Evolutionary conservation across 2,329 filamentous ascomycete genomes (phyloP).

Genomic region (Saccharata proteae): DNA sequence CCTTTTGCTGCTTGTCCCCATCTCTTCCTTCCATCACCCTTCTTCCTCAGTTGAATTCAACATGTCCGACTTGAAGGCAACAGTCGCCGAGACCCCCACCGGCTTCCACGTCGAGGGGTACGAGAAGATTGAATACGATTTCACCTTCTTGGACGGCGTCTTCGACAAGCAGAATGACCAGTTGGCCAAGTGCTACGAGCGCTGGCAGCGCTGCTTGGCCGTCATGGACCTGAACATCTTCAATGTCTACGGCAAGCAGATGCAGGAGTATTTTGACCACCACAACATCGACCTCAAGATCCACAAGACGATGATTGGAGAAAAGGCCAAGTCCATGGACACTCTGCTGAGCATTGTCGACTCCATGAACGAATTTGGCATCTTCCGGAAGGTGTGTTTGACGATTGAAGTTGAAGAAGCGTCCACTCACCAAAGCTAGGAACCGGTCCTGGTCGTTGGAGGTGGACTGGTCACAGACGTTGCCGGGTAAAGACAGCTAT

Average conservation of each 20-base stretch:
- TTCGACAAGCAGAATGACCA: constrained; percentile 50
- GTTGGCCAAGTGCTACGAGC: constrained; percentile 52
- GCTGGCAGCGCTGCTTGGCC: constrained; percentile 53
- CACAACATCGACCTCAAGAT: constrained; percentile 50
- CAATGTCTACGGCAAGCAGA: constrained; percentile 52
- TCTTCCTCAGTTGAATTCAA: constrained; percentile 12
- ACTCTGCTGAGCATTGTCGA: constrained; percentile 58
- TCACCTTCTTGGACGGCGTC: constrained; percentile 58
- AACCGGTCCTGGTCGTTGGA: constrained; percentile 54
- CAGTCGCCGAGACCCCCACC: constrained; percentile 48
- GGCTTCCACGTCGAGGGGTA: constrained; percentile 63
- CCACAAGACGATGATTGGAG: constrained; percentile 62
- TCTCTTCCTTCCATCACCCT: constrained; percentile 8
- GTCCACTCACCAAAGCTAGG: constrained; percentile 25
- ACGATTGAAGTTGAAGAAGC: constrained; percentile 20
- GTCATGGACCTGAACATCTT: constrained; percentile 63
- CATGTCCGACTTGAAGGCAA: constrained; percentile 61
- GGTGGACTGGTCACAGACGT: constrained; percentile 63
- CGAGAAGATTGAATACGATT: constrained; percentile 67
- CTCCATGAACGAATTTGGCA: constrained; percentile 62
- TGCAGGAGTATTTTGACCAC: constrained; percentile 56
- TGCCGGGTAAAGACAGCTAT: constrained; percentile 47
- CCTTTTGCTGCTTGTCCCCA: constrained; percentile 6
- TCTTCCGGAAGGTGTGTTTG: constrained; percentile 46
- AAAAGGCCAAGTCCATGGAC: constrained; percentile 63